Evolutionary conservation across 257 asterid genomes (phyloP).

Genomic region (Marsdenia floribunda): DNA sequence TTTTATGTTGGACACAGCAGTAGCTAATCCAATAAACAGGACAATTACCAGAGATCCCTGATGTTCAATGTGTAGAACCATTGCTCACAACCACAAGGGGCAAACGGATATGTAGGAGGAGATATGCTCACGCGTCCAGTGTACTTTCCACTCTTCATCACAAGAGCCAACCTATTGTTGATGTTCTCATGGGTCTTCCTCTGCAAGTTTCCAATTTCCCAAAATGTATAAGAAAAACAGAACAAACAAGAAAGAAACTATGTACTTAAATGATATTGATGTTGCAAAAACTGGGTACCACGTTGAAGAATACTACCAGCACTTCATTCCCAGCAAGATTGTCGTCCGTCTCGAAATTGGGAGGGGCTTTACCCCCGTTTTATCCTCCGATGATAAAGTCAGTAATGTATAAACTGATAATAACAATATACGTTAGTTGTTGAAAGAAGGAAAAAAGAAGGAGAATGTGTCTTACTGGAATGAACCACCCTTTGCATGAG

Average conservation of each 20-base stretch:
- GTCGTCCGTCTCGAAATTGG: too few relatives aligned
- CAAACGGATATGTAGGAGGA: neutral
- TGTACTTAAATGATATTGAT: neutral
- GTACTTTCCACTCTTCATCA: conserved; percentile 83
- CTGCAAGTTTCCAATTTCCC: conserved; percentile 31
- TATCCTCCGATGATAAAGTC: too few relatives aligned
- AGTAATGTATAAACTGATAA: too few relatives aligned
- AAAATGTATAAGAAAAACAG: neutral
- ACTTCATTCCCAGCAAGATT: too few relatives aligned
- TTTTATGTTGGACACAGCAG: conserved; percentile 13
- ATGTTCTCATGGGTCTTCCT: conserved; percentile 85
- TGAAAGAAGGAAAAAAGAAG: too few relatives aligned
- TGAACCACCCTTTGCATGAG: too few relatives aligned
- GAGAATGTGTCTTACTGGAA: too few relatives aligned
- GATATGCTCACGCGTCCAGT: too few relatives aligned
- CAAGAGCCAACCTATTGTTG: conserved; percentile 68
- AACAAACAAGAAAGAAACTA: neutral
- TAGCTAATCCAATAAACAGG: conserved; percentile 19
- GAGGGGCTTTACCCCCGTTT: too few relatives aligned
- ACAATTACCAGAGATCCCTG: conserved; percentile 13
- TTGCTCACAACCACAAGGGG: neutral
- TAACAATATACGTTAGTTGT: too few relatives aligned
- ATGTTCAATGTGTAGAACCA: conserved; percentile 11
- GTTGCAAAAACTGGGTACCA: too few relatives aligned
- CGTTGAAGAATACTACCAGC: too few relatives aligned